A percentile compares a stretch with the other conserved stretches of the same genome.
phyloP scores from a whole-genome alignment of 2,329 filamentous ascomycete species.

The Coniochaeta prunicola region DNA sequence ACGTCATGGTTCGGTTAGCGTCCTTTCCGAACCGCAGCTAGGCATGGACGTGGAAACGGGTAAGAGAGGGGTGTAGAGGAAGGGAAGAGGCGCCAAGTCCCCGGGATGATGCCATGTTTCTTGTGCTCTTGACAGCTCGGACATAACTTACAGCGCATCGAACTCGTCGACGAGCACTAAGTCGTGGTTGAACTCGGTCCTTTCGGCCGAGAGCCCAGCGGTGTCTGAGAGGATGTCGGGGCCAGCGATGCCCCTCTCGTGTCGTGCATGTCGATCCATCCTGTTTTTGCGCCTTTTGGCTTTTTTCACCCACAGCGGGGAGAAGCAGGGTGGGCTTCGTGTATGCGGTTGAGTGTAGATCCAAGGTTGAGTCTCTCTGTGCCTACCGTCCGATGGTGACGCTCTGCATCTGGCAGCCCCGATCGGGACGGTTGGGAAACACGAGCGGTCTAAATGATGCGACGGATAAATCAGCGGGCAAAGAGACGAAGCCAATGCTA shows the following conservation, averaged over 20 bases:
- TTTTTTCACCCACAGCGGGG: not conserved
- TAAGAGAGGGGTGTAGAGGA: not conserved
- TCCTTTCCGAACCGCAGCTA: not conserved
- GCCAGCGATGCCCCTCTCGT: not conserved
- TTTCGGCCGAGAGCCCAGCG: not conserved
- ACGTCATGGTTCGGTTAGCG: not conserved
- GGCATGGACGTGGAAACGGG: not conserved
- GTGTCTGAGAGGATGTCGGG: not conserved
- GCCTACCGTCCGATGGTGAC: not conserved
- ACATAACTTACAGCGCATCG: slow-evolving; percentile 40
- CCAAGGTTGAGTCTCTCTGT: not conserved
- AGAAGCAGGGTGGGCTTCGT: not conserved
- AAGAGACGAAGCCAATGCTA: not conserved
- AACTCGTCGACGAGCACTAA: slow-evolving; percentile 44
- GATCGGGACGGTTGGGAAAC: not conserved
- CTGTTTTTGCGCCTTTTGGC: not conserved
- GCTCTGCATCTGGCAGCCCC: not conserved
- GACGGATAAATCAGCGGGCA: not conserved
- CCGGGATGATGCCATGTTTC: not conserved
- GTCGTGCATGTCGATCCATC: not conserved
- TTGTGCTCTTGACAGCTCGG: not conserved
- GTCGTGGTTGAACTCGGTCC: slow-evolving; percentile 28
- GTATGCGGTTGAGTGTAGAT: not conserved
- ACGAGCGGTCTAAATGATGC: not conserved
- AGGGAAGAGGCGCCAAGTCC: not conserved